A percentile compares a stretch with the other conserved stretches of the same genome.
Evolutionary conservation across 768 basidiomycete species (phyloP).

Genomic region (Boletus fagicola): DNA sequence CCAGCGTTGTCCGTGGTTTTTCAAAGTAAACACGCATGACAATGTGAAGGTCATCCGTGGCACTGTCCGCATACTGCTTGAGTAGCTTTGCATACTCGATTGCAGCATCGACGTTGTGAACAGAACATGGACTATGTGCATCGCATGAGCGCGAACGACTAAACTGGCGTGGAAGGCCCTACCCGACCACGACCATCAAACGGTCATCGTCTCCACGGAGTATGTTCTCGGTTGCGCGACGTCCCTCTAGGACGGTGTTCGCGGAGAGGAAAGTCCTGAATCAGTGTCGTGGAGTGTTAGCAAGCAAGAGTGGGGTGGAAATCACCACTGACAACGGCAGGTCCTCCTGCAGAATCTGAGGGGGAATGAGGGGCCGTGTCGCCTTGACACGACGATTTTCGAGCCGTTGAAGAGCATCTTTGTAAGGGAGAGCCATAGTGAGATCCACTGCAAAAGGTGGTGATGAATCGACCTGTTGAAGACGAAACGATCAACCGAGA

Average conservation of each 20-base stretch:
- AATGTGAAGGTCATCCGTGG: slow-evolving; percentile 86
- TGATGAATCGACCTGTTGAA: slow-evolving; percentile 18
- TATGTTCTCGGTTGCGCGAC: slow-evolving; percentile 73
- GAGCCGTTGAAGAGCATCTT: slow-evolving; percentile 74
- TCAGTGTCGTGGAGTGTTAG: slow-evolving; percentile 6
- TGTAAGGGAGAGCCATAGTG: slow-evolving; percentile 71
- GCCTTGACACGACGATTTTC: slow-evolving; percentile 87
- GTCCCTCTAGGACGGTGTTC: slow-evolving; percentile 86
- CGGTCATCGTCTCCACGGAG: slow-evolving; percentile 88
- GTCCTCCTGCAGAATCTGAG: slow-evolving; percentile 93
- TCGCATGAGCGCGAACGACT: slow-evolving; percentile 6
- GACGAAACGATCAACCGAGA: slow-evolving; percentile 9
- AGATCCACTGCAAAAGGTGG: slow-evolving; percentile 36
- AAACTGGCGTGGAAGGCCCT: slow-evolving; percentile 20
- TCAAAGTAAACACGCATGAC: slow-evolving; percentile 99
- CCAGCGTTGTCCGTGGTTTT: slow-evolving; percentile 93
- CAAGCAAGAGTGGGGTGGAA: neutral
- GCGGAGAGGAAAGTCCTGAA: slow-evolving; percentile 73
- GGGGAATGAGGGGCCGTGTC: slow-evolving; percentile 87
- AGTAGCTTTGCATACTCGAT: slow-evolving; percentile 83
- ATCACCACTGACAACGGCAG: slow-evolving; percentile 64
- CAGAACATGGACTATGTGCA: slow-evolving; percentile 78
- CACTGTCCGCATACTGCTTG: slow-evolving; percentile 72
- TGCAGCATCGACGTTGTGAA: slow-evolving; percentile 85
- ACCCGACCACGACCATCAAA: slow-evolving; percentile 90